Percentiles rank a stretch among this genome's conserved stretches.
Conservation (phyloP, 176 grass and related monocot species). For the Triticum timopheevii region DNA sequence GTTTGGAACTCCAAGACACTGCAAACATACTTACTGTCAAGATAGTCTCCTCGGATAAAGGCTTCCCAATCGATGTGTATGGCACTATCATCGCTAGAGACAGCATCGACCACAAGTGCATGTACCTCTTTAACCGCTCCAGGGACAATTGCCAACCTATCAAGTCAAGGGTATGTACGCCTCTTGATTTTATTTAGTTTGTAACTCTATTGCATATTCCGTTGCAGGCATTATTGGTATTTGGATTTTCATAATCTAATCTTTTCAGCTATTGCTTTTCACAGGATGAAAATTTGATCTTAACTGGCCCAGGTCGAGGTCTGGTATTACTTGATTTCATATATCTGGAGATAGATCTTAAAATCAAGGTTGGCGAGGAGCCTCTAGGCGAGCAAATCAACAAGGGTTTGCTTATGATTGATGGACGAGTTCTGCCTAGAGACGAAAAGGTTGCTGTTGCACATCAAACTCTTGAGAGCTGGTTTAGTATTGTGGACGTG, state of each 20-base stretch:
- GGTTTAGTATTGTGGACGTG: not conserved
- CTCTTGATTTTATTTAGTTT: not conserved
- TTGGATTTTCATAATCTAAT: not conserved
- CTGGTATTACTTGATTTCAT: slow-evolving; percentile 10
- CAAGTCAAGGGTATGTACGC: not conserved
- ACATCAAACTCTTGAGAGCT: not conserved
- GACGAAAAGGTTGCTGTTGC: not conserved
- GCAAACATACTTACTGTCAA: not conserved
- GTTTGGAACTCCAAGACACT: not conserved
- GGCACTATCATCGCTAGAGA: not conserved
- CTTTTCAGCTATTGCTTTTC: not conserved
- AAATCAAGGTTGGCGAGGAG: not conserved
- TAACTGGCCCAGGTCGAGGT: slow-evolving; percentile 1
- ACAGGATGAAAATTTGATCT: not conserved
- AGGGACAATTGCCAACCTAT: not conserved
- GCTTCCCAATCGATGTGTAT: not conserved
- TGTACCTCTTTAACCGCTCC: not conserved
- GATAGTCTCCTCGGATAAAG: not conserved
- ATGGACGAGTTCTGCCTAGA: not conserved
- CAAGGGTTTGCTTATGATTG: not conserved
- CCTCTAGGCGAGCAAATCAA: not conserved
- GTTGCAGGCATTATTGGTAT: not conserved
- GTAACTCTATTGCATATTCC: not conserved
- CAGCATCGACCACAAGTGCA: not conserved
- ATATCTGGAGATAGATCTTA: not conserved